phyloP scores from a whole-genome alignment of 106 monocot species.

The Allium cepa region DNA sequence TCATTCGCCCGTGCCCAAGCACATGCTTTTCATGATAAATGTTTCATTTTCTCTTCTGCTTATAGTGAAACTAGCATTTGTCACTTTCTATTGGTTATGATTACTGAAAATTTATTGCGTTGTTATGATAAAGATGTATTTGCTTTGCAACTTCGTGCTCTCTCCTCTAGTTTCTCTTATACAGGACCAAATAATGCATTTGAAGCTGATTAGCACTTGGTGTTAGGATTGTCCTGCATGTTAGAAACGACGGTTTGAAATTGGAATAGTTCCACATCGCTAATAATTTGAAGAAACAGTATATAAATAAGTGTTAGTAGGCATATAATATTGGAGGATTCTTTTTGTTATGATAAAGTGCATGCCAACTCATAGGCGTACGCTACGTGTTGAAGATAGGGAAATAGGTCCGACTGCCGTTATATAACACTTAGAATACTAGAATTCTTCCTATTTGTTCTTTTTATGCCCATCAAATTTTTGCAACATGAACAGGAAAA shows the following conservation, averaged over 20 bases:
- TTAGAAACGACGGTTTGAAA: too few relatives aligned
- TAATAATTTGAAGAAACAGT: too few relatives aligned
- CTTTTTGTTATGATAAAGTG: background rate
- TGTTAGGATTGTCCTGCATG: background rate
- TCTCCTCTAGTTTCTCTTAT: slow-evolving; percentile 98
- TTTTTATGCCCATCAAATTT: background rate
- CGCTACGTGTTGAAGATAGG: too few relatives aligned
- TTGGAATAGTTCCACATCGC: too few relatives aligned
- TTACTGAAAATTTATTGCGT: too few relatives aligned
- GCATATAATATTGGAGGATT: background rate
- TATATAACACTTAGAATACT: too few relatives aligned
- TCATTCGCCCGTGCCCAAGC: too few relatives aligned
- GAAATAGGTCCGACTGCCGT: too few relatives aligned
- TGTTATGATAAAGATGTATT: background rate
- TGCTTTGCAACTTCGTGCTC: slow-evolving; percentile 83
- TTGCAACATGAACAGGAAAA: slow-evolving; percentile 52
- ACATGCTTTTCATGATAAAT: background rate
- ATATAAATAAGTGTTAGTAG: too few relatives aligned
- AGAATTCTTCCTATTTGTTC: background rate
- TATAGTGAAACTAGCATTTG: background rate
- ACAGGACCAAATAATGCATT: slow-evolving; percentile 99
- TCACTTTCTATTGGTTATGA: background rate
- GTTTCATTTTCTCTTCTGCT: background rate
- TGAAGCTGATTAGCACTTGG: slow-evolving; percentile 54
- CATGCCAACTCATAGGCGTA: too few relatives aligned